phyloP scores from a whole-genome alignment of 202 grass and related monocot genomes.

The Saccharum hybrid region DNA sequence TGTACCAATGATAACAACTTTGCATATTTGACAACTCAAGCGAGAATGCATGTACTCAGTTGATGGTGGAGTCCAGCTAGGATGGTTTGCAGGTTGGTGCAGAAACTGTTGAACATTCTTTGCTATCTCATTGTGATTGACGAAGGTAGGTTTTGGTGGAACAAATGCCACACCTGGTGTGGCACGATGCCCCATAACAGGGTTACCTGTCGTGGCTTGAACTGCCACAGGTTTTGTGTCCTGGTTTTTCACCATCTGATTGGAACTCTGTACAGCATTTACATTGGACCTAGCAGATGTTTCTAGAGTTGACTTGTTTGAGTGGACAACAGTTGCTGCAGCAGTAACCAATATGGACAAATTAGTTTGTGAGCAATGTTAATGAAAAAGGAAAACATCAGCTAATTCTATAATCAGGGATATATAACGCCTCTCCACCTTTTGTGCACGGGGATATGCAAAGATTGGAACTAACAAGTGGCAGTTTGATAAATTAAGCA shows the following conservation, averaged over 20 bases:
- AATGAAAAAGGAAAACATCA: slow-evolving; percentile 15
- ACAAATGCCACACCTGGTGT: slow-evolving; percentile 51
- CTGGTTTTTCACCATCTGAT: slow-evolving; percentile 52
- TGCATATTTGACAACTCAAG: slow-evolving; percentile 88
- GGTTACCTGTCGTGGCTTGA: slow-evolving; percentile 53
- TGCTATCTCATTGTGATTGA: slow-evolving; percentile 73
- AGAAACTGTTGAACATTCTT: slow-evolving; percentile 72
- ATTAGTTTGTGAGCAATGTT: slow-evolving; percentile 50
- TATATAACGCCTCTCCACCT: slow-evolving; percentile 7
- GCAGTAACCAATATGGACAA: neutral
- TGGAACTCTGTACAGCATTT: slow-evolving; percentile 49
- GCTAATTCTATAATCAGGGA: slow-evolving; percentile 7
- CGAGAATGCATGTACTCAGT: slow-evolving; percentile 81
- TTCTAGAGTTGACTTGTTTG: slow-evolving; percentile 45
- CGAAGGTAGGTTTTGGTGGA: slow-evolving; percentile 61
- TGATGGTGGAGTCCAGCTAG: slow-evolving; percentile 89
- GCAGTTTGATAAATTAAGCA: slow-evolving; percentile 24
- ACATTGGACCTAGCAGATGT: slow-evolving; percentile 50
- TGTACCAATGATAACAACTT: slow-evolving; percentile 64
- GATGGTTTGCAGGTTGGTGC: slow-evolving; percentile 55
- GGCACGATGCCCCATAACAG: slow-evolving; percentile 63
- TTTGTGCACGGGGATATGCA: neutral
- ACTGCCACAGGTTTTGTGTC: slow-evolving; percentile 46
- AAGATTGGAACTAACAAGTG: neutral
- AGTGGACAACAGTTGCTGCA: slow-evolving; percentile 42